Base-by-base conservation (phyloP, 2,329 filamentous ascomycete species). In the Diplodia mutila region DNA sequence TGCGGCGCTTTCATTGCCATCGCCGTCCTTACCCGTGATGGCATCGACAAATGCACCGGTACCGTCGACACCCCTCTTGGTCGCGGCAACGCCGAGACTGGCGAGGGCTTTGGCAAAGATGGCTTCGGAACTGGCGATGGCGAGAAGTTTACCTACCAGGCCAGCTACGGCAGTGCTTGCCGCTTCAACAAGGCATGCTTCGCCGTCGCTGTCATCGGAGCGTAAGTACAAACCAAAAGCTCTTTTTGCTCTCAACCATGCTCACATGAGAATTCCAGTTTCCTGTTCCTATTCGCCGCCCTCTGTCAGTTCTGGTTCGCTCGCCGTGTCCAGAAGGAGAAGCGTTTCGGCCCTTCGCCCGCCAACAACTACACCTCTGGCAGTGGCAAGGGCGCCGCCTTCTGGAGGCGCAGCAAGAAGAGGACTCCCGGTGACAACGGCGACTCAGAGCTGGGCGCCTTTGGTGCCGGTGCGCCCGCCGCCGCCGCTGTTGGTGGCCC, bases 1-100 rank as follows among this genome's bases (percentile, higher is more conserved):
- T 81, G 88, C 64, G 92, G 86, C 49, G 88, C 84, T 68, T 95
- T 95, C 83, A 87, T 96, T 75, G 96, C 93, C 75, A 87, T 97
- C 69, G 92, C 93, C 0, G 83, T 90, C 59, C 84, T 92, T 70
- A 94, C 91, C 69, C 86, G 90, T 46, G 80, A 86, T 67, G 93
- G 93, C 46, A 87, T 87, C 0, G 79, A 85, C 69, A 85, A 80
- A 61, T 97, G 94, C 82, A 83, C 80, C 16, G 87, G 87, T 57
- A 80, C 79, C 18, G 84, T 93, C 68, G 81, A 85, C 57, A 94
- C 89, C 18, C 88, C 88, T 7, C 87, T 94, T 65, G 93, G 93
- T 46, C 83, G 77, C 4, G 91, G 90, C 6, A 79, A 85, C 8
- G 82, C 86, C 1, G 76, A 77, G 61, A 80, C 81, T 29, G 80